phyloP scores from a whole-genome alignment of 1,284 basidiomycete genomes.

The Phlebopus sp. region DNA sequence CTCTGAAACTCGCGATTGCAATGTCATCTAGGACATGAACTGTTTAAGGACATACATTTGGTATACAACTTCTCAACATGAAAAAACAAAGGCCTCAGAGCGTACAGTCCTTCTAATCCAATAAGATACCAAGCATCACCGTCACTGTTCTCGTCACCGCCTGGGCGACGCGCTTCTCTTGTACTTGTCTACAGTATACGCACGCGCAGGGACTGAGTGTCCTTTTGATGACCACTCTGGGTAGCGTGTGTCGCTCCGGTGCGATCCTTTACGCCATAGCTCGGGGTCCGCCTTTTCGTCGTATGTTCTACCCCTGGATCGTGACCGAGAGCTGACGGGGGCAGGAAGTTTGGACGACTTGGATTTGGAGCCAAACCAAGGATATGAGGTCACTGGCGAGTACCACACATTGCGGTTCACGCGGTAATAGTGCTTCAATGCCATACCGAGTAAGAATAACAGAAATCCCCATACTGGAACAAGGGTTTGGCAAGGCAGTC shows the following conservation, averaged over 20 bases:
- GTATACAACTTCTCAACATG: slow-evolving; percentile 4
- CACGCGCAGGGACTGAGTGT: slow-evolving; percentile 34
- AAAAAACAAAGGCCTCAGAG: background rate
- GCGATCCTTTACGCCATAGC: slow-evolving; percentile 23
- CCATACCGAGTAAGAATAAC: slow-evolving; percentile 58
- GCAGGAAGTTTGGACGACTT: slow-evolving; percentile 35
- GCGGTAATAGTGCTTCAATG: slow-evolving; percentile 59
- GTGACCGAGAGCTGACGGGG: slow-evolving; percentile 26
- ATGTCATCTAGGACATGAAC: slow-evolving; percentile 5
- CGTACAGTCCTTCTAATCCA: slow-evolving; percentile 8
- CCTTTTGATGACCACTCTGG: slow-evolving; percentile 30
- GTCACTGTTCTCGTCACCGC: slow-evolving; percentile 37
- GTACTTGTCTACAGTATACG: slow-evolving; percentile 38
- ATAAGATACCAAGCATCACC: slow-evolving; percentile 7
- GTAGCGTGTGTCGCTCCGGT: slow-evolving; percentile 21
- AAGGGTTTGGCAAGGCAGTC: slow-evolving; percentile 17
- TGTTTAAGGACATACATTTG: slow-evolving; percentile 8
- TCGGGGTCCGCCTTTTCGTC: slow-evolving; percentile 25
- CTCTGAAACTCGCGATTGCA: background rate
- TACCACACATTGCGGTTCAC: slow-evolving; percentile 74
- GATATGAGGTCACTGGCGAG: slow-evolving; percentile 65
- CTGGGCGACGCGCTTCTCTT: slow-evolving; percentile 44
- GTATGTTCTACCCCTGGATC: slow-evolving; percentile 30
- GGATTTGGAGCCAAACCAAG: slow-evolving; percentile 59
- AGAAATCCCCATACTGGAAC: slow-evolving; percentile 59